Percentiles rank a stretch among this genome's conserved stretches.
Conservation (phyloP, 768 basidiomycete species). For the Paxillus ammoniavirescens region DNA sequence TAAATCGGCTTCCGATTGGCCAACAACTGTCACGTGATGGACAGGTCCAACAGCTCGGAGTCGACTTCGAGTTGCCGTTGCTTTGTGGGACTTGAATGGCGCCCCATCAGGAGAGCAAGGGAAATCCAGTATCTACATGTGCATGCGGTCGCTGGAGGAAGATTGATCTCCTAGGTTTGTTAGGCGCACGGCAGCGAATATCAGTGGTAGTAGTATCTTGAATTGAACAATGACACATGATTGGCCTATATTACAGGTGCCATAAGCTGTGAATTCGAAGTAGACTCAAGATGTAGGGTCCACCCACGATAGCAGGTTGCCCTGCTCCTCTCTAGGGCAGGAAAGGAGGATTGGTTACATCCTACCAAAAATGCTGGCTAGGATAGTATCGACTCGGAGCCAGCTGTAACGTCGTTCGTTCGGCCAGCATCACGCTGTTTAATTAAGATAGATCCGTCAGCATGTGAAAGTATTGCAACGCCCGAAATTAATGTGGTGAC, state of each 20-base stretch:
- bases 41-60: background rate
- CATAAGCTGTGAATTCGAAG: slow-evolving; percentile 10
- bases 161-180: background rate
- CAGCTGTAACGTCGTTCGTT: background rate
- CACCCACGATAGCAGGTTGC: slow-evolving; percentile 14
- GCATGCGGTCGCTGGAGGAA: background rate
- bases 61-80: no score
- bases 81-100: no score
- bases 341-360: background rate
- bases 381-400: background rate
- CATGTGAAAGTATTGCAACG: background rate
- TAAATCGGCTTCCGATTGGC: background rate
- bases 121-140: no score
- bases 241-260: background rate
- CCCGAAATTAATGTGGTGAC: background rate
- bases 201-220: background rate
- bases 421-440: background rate
- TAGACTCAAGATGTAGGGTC: background rate
- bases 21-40: slow-evolving; percentile 9
- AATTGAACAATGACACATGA: background rate
- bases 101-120: no score
- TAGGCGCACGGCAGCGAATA: background rate
- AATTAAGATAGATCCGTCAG: background rate
- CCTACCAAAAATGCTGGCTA: slow-evolving; percentile 2
- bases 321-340: background rate